phyloP scores from a whole-genome alignment of 495 filamentous ascomycete species.

The Oidiodendron maius region DNA sequence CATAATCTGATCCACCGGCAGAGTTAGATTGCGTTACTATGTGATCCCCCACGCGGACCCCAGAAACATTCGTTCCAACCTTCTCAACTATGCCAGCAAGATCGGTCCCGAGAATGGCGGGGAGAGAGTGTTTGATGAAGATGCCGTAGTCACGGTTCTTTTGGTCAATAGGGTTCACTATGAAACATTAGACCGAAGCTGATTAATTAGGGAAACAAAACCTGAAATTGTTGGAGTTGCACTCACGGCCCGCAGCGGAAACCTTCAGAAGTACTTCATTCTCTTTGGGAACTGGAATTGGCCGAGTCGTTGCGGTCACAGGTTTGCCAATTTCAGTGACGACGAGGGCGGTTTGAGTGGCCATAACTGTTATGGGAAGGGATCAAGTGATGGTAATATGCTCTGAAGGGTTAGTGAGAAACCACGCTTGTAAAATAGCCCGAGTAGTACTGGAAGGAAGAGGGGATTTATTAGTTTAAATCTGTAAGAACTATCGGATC shows the following conservation, averaged over 20 bases:
- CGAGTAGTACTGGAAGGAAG: too few species aligned
- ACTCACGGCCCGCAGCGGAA: neutral
- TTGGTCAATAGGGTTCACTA: neutral
- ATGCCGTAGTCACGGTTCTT: neutral
- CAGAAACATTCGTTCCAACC: neutral
- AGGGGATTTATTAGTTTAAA: too few species aligned
- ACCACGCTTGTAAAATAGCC: too few species aligned
- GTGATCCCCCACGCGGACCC: neutral
- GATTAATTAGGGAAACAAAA: neutral
- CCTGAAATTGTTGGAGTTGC: too few species aligned
- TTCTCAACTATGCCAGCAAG: neutral
- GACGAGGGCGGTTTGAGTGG: slow-evolving; percentile 6
- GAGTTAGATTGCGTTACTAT: neutral
- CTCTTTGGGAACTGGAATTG: slow-evolving; percentile 6
- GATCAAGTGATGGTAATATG: too few species aligned
- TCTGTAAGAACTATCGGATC: too few species aligned
- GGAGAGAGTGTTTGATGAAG: neutral
- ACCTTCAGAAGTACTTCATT: slow-evolving; percentile 8
- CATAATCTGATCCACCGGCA: neutral
- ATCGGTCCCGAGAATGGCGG: neutral
- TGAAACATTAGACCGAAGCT: neutral
- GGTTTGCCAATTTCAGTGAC: slow-evolving; percentile 5
- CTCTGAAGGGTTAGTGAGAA: too few species aligned
- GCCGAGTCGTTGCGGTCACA: neutral
- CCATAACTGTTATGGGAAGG: too few species aligned